Conservation (phyloP, 1,284 basidiomycete species). For the Microbotryum saponariae region DNA sequence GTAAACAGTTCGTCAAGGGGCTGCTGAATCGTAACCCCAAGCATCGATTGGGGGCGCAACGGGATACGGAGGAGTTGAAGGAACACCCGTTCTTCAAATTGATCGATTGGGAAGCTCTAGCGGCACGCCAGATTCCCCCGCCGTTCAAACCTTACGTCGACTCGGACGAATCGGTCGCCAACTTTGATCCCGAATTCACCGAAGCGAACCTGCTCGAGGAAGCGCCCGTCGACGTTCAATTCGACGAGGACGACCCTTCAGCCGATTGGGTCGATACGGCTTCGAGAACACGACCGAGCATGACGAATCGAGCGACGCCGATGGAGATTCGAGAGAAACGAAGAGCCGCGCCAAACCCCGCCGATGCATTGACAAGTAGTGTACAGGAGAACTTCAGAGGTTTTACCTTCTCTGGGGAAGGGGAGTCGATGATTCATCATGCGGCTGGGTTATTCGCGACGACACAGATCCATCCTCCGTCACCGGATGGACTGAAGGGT, state of each 20-base stretch:
- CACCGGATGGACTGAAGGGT: slow-evolving; percentile 38
- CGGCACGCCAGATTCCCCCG: slow-evolving; percentile 83
- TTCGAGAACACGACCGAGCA: slow-evolving; percentile 7
- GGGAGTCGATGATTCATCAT: slow-evolving; percentile 29
- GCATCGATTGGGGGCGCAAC: slow-evolving; percentile 82
- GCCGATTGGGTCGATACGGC: slow-evolving; percentile 37
- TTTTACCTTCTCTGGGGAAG: slow-evolving; percentile 36
- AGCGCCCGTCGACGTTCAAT: slow-evolving; percentile 50
- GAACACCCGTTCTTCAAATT: slow-evolving; percentile 89
- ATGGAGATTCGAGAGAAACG: slow-evolving; percentile 31
- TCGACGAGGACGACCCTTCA: slow-evolving; percentile 43
- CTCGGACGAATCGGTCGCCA: slow-evolving; percentile 93
- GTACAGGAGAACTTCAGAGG: slow-evolving; percentile 85
- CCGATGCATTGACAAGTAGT: slow-evolving; percentile 67
- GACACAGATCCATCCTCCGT: slow-evolving; percentile 4
- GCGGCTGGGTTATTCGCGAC: slow-evolving; percentile 13
- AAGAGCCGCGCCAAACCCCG: slow-evolving; percentile 39
- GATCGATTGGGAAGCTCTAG: slow-evolving; percentile 83
- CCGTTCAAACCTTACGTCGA: slow-evolving; percentile 98
- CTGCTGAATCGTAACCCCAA: slow-evolving; percentile 96
- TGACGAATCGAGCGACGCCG: slow-evolving; percentile 8
- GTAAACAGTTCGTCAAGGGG: slow-evolving; percentile 98
- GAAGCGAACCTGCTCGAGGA: slow-evolving; percentile 64
- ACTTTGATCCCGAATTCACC: slow-evolving; percentile 99
- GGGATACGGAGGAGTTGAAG: slow-evolving; percentile 89